Evolutionary conservation across 208 protist species (phyloP).

Genomic region (Leishmania braziliensis): DNA sequence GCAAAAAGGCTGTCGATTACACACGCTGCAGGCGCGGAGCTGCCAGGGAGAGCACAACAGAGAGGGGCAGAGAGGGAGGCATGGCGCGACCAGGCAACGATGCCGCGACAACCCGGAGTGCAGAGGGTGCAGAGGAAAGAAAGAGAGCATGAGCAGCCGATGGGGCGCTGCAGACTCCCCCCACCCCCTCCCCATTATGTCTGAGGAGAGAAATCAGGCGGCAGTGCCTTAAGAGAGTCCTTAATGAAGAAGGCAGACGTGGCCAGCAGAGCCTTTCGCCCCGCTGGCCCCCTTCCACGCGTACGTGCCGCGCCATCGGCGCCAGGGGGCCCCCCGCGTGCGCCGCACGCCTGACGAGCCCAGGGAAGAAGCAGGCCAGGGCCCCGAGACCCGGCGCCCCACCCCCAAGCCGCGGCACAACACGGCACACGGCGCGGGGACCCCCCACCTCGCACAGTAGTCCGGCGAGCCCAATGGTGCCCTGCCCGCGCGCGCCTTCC

Average conservation of each 20-base stretch:
- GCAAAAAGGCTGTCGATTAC: too few species aligned
- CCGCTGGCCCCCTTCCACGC: too few species aligned
- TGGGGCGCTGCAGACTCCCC: not conserved
- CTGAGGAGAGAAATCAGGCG: not conserved
- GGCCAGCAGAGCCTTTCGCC: too few species aligned
- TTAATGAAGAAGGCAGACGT: not conserved
- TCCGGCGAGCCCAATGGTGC: not conserved
- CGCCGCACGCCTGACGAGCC: too few species aligned
- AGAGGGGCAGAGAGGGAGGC: not conserved
- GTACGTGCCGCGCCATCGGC: too few species aligned
- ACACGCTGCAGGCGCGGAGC: not conserved
- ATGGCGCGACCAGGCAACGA: not conserved
- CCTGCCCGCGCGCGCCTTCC: not conserved
- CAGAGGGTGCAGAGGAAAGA: not conserved
- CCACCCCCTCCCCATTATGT: too few species aligned
- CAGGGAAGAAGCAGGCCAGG: too few species aligned
- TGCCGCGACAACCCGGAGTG: not conserved
- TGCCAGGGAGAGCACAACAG: not conserved
- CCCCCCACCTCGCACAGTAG: too few species aligned
- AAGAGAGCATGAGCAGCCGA: not conserved
- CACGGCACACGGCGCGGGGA: too few species aligned
- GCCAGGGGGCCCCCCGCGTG: too few species aligned
- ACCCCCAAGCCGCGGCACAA: too few species aligned
- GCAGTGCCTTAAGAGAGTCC: not conserved
- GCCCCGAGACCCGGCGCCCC: too few species aligned